phyloP scores from a whole-genome alignment of 257 asterid genomes.

The Sherardia arvensis region DNA sequence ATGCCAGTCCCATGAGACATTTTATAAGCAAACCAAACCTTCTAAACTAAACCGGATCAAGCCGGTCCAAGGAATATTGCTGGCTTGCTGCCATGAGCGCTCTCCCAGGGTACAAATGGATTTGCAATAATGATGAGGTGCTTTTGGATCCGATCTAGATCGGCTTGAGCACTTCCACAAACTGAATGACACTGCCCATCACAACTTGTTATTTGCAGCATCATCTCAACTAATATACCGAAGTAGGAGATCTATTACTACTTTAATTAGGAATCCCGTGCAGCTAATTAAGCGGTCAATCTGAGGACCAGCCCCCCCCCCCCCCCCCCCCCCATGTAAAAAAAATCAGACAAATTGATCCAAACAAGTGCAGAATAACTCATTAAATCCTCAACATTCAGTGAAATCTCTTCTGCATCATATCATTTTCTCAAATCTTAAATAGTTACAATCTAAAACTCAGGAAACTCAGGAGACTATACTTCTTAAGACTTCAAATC shows the following conservation, averaged over 20 bases:
- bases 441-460: slow-evolving; percentile 1
- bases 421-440: not conserved
- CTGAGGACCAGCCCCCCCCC: not conserved
- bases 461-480: not conserved
- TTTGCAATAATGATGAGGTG: no score
- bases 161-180: no score
- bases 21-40: no score
- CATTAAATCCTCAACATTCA: slow-evolving; percentile 1
- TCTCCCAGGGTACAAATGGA: no score
- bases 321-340: not conserved
- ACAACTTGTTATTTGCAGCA: not conserved
- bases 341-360: not conserved
- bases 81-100: no score
- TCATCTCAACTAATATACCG: not conserved
- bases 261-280: not conserved
- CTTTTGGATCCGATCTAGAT: no score
- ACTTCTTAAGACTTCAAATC: not conserved
- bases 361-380: not conserved
- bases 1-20: no score
- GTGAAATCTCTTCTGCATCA: not conserved
- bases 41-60: no score
- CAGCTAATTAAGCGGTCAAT: not conserved
- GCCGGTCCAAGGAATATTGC: no score
- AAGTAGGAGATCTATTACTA: not conserved
- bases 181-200: no score